Evolutionary conservation across 805 yeast genomes (phyloP).

Genomic region (Ogataea paradorogensis): DNA sequence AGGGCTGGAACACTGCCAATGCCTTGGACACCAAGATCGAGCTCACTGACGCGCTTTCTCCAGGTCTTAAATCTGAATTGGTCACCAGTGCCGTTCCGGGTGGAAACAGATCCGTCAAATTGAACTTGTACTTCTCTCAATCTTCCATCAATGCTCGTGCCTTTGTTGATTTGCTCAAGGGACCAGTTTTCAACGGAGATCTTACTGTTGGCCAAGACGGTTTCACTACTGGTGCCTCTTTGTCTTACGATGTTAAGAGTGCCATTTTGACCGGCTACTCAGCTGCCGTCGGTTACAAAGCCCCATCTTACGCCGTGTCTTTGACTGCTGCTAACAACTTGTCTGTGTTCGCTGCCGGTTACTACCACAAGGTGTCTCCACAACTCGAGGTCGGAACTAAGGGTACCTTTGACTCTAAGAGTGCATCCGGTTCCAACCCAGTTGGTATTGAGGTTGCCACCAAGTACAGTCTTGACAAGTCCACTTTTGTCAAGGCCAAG

Average conservation of each 20-base stretch:
- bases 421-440: constrained; percentile 66
- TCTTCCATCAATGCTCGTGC: constrained; percentile 92
- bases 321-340: constrained; percentile 83
- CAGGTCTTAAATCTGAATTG: constrained; percentile 92
- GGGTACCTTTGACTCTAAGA: constrained; percentile 89
- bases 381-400: constrained; percentile 96
- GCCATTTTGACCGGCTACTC: constrained; percentile 94
- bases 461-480: constrained; percentile 83
- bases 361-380: constrained; percentile 93
- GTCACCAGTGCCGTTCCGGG: constrained; percentile 88
- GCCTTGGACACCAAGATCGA: constrained; percentile 90
- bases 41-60: constrained; percentile 85
- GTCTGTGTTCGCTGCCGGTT: constrained; percentile 88
- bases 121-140: constrained; percentile 88
- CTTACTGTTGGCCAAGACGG: constrained; percentile 94
- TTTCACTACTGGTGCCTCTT: constrained; percentile 94
- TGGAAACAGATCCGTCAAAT: constrained; percentile 77
- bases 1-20: constrained; percentile 97
- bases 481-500: constrained; percentile 94
- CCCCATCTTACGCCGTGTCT: constrained; percentile 82
- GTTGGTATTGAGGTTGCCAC: constrained; percentile 95
- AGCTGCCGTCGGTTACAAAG: constrained; percentile 89
- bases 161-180: constrained; percentile 91
- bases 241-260: constrained; percentile 90
- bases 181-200: constrained; percentile 94